Evolutionary conservation across 805 yeast genomes (phyloP).

Genomic region (Phaffomyces opuntiae): DNA sequence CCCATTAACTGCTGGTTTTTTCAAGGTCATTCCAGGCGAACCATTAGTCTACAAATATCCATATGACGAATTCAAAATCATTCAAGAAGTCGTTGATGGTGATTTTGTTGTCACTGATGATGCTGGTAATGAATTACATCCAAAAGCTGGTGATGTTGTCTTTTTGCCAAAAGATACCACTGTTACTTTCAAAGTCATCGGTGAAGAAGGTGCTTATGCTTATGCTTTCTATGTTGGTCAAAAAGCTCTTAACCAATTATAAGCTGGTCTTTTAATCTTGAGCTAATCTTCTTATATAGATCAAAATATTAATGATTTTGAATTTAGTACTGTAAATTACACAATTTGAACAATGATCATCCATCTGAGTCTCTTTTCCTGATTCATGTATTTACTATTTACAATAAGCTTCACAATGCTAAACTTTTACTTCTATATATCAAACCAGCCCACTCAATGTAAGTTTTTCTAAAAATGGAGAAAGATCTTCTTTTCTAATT

Average conservation of each 20-base stretch:
- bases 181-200: slow-evolving; percentile 54
- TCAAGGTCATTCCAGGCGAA: slow-evolving; percentile 63
- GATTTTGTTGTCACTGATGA: slow-evolving; percentile 57
- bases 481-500: slow-evolving; percentile 77
- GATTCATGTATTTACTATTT: too few species aligned
- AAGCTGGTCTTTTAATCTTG: slow-evolving; percentile 1
- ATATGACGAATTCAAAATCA: slow-evolving; percentile 63
- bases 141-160: slow-evolving; percentile 59
- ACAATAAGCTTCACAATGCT: neutral
- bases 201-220: slow-evolving; percentile 53
- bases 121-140: slow-evolving; percentile 51
- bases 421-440: neutral
- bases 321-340: too few species aligned
- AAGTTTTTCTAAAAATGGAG: slow-evolving; percentile 79
- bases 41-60: slow-evolving; percentile 56
- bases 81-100: slow-evolving; percentile 61
- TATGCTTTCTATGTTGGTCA: slow-evolving; percentile 23
- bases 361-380: too few species aligned
- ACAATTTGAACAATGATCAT: neutral
- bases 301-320: too few species aligned
- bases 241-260: slow-evolving; percentile 14
- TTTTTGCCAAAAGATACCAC: slow-evolving; percentile 64
- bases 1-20: slow-evolving; percentile 61
- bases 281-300: neutral
- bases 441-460: slow-evolving; percentile 64